Percentiles rank a stretch among this genome's conserved stretches.
These are phyloP conservation scores for Ganoderma meredithae DNA, from an alignment of 1,284 basidiomycete species.

Conservation along the genomic window DNA sequence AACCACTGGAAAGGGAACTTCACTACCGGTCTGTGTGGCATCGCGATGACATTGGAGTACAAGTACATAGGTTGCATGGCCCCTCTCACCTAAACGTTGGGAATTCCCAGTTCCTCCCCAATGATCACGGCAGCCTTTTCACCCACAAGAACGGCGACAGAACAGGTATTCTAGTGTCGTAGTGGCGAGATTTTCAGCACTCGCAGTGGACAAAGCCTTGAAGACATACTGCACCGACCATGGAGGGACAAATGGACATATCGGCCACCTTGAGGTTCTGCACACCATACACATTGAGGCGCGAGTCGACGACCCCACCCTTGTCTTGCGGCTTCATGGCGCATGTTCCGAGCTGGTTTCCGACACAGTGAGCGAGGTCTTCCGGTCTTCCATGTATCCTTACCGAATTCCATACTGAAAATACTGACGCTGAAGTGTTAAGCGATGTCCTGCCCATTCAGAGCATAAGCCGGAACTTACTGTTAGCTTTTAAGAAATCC, in stretches of 20 bases:
- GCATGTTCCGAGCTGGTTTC: conserved; percentile 64
- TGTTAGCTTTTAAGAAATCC: conserved; percentile 43
- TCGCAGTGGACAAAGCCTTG: neutral
- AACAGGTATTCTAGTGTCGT: conserved; percentile 51
- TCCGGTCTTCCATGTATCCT: neutral
- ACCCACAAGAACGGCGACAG: conserved; percentile 55
- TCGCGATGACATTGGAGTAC: too few relatives aligned
- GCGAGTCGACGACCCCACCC: conserved; percentile 68
- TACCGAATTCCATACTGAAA: conserved; percentile 59
- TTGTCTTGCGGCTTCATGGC: conserved; percentile 66
- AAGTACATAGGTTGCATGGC: too few relatives aligned
- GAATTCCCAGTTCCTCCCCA: too few relatives aligned
- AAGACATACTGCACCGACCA: conserved; percentile 23
- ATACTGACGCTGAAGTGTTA: neutral
- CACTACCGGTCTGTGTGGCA: too few relatives aligned
- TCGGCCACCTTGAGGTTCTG: conserved; percentile 66
- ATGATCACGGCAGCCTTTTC: conserved; percentile 58
- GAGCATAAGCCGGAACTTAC: conserved; percentile 37
- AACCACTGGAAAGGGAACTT: too few relatives aligned
- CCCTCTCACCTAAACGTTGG: too few relatives aligned
- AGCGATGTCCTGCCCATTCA: too few relatives aligned
- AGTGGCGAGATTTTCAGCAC: too few relatives aligned
- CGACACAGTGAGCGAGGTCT: neutral
- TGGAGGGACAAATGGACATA: conserved; percentile 47
- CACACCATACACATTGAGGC: conserved; percentile 70